phyloP scores from a whole-genome alignment of 2,329 filamentous ascomycete genomes.

The Mycosphaerella arachidis region DNA sequence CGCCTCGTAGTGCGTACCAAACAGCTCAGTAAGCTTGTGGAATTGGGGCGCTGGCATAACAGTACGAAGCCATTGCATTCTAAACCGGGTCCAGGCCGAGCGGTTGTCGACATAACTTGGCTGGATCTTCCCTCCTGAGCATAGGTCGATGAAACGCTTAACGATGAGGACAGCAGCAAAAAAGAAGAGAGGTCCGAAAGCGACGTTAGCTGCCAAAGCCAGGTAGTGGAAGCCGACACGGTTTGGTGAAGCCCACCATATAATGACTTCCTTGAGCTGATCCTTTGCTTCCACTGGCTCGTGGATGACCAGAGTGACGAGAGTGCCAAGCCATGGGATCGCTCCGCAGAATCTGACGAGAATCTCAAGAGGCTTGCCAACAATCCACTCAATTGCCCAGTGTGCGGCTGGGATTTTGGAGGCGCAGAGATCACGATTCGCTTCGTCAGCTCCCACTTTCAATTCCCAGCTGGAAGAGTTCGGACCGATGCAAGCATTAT shows the following conservation, averaged over 20 bases:
- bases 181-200: slow-evolving; percentile 43
- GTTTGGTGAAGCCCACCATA: slow-evolving; percentile 48
- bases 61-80: slow-evolving; percentile 42
- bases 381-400: slow-evolving; percentile 41
- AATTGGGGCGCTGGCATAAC: slow-evolving; percentile 44
- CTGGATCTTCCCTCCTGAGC: slow-evolving; percentile 29
- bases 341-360: slow-evolving; percentile 42
- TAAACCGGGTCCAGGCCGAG: slow-evolving; percentile 42
- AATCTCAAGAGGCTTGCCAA: slow-evolving; percentile 42
- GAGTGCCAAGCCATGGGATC: slow-evolving; percentile 40
- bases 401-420: slow-evolving; percentile 42
- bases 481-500: slow-evolving; percentile 50
- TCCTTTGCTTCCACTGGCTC: slow-evolving; percentile 34
- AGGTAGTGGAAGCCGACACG: slow-evolving; percentile 50
- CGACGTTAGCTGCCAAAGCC: slow-evolving; percentile 40
- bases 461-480: slow-evolving; percentile 57
- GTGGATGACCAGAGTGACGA: slow-evolving; percentile 44
- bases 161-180: slow-evolving; percentile 43
- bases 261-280: slow-evolving; percentile 41
- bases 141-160: slow-evolving; percentile 39
- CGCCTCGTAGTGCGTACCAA: slow-evolving; percentile 53
- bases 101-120: slow-evolving; percentile 32
- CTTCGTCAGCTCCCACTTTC: slow-evolving; percentile 42
- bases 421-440: slow-evolving; percentile 44
- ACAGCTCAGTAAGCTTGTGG: slow-evolving; percentile 47